Evolutionary conservation across 139 green algal genomes (phyloP), one percentile per base, ranked within the genome.

Genomic region (Coccomyxa sp.): DNA sequence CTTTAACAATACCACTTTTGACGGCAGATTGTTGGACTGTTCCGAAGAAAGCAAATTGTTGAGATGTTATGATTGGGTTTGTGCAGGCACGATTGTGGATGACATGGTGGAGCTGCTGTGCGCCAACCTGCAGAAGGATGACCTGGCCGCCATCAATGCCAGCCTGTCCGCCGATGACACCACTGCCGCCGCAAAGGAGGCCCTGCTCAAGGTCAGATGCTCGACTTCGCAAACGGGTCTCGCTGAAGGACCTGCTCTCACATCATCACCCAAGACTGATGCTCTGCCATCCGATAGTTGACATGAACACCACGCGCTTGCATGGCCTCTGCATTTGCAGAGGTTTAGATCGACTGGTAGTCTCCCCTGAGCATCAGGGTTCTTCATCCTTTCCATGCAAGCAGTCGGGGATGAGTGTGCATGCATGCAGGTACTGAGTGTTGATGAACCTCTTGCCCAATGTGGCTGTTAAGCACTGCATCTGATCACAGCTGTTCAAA

Each of bases 81-180:
- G 1, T 9, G 28, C 79, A 82, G 59, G 38, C n/a, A 32, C 18
- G 14, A 60, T 27, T 14, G 58, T 67, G 58, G 78, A 86, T 86
- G 82, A 79, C 31, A 83, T 88, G 9, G 85, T 94, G 76, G 93
- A 97, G 83, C 82, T 90, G 79, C 84, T 97, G 38, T 95, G 89
- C 81, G 77, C 38, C 28, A 88, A 87, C 30, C 83, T 93, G 74
- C 83, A 85, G 11, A 79, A 92, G 78, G 85, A 86, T 23, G 77
- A 38, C 4, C 74, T 95, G 67, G 18, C 84, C 38, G 82, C 76
- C 51, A 85, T 96, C 45, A 86, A 79, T 57, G 84, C 88, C 38
- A 18, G 51, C n/a, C 84, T 96, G 14, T 38, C 82, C 0, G 84
- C 67, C 1, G 81, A 57, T 13, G 77, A 66, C n/a, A 28, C 76